Conservation (phyloP, 306 rosid species). For the Chamaecrista fasciculata region DNA sequence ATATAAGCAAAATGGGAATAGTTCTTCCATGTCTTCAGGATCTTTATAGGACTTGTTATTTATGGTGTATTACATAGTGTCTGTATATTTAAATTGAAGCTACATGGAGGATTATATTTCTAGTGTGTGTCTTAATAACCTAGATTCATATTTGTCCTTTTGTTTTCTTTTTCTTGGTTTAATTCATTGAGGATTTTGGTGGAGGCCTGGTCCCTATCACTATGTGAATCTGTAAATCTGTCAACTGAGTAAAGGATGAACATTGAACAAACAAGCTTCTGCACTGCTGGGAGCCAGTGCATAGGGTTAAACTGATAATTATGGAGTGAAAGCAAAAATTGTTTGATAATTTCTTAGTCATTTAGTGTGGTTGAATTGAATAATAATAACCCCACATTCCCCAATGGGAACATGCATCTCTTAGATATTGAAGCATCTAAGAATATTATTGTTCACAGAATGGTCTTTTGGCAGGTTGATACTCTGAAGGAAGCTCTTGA, state of each 20-base stretch:
- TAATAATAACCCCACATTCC: background rate
- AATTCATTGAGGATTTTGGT: too few species aligned
- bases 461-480: conserved; percentile 48
- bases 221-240: too few species aligned
- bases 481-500: conserved; percentile 47
- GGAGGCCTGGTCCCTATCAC: too few species aligned
- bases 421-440: background rate
- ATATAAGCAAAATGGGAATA: background rate
- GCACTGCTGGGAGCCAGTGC: too few species aligned
- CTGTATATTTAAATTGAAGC: background rate
- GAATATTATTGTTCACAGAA: background rate
- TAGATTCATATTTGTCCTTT: background rate
- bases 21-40: background rate
- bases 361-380: background rate
- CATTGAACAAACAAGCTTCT: too few species aligned
- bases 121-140: background rate
- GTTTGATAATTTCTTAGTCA: background rate
- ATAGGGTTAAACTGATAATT: too few species aligned
- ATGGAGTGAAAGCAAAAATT: too few species aligned
- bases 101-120: background rate
- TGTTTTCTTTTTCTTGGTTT: too few species aligned
- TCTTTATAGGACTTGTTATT: background rate
- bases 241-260: too few species aligned
- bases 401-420: too few species aligned
- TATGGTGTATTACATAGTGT: background rate